Evolutionary conservation across 805 yeast genomes (phyloP).

Genomic region (Myxozyma udenii): DNA sequence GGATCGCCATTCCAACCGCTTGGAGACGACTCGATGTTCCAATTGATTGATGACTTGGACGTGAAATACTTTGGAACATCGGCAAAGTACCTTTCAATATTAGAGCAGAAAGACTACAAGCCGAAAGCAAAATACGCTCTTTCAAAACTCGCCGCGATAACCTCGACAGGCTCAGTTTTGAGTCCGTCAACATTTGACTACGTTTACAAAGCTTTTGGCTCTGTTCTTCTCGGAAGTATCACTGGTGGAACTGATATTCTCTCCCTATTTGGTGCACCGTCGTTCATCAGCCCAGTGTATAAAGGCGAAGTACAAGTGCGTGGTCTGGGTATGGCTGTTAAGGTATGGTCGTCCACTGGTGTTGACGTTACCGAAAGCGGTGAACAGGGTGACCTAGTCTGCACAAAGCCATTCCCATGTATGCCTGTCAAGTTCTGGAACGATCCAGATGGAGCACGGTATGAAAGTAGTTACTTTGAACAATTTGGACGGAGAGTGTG

Average conservation of each 20-base stretch:
- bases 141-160: slow-evolving; percentile 19
- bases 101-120: slow-evolving; percentile 24
- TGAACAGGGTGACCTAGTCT: slow-evolving; percentile 31
- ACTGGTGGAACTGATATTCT: slow-evolving; percentile 34
- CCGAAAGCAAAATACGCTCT: slow-evolving; percentile 11
- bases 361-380: slow-evolving; percentile 11
- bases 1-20: slow-evolving; percentile 32
- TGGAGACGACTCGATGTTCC: slow-evolving; percentile 29
- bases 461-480: slow-evolving; percentile 29
- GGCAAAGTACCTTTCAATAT: slow-evolving; percentile 31
- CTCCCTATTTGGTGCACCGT: slow-evolving; percentile 32
- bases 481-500: slow-evolving; percentile 24
- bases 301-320: slow-evolving; percentile 31
- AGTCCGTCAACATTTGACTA: slow-evolving; percentile 31
- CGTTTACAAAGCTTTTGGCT: slow-evolving; percentile 28
- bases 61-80: slow-evolving; percentile 33
- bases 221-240: slow-evolving; percentile 27
- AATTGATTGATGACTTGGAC: slow-evolving; percentile 28
- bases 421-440: slow-evolving; percentile 33
- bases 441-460: slow-evolving; percentile 23
- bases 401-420: slow-evolving; percentile 29
- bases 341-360: slow-evolving; percentile 30
- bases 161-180: slow-evolving; percentile 32
- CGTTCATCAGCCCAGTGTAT: slow-evolving; percentile 26
- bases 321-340: slow-evolving; percentile 32